These are phyloP conservation scores for Penicillium sp. DNA, from an alignment of 2,329 filamentous ascomycete species.

Conservation along the genomic window DNA sequence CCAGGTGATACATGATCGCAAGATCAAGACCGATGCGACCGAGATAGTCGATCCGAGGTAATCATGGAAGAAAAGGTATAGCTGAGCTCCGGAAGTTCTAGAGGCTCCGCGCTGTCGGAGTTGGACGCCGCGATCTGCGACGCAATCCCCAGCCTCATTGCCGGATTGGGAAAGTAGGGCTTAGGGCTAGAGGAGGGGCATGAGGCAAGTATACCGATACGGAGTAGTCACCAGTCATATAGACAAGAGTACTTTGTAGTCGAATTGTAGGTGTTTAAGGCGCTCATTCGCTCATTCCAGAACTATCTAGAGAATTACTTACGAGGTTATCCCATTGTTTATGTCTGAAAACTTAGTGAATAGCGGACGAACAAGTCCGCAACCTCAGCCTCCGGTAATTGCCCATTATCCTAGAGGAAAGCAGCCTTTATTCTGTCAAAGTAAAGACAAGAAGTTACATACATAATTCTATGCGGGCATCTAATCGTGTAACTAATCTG, in stretches of 20 bases:
- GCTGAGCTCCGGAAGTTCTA: background rate
- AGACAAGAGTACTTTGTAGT: no score
- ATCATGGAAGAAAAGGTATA: constrained; percentile 1
- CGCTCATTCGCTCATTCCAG: no score
- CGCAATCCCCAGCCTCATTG: constrained; percentile 6
- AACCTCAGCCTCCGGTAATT: background rate
- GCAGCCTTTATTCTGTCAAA: background rate
- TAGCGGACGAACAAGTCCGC: no score
- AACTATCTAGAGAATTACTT: no score
- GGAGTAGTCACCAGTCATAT: no score
- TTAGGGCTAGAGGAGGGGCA: constrained; percentile 28
- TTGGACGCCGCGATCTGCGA: constrained; percentile 8
- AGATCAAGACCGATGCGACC: constrained; percentile 29
- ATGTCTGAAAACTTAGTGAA: no score
- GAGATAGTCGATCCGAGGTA: constrained; percentile 9
- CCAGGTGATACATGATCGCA: constrained; percentile 85
- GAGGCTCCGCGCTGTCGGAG: background rate
- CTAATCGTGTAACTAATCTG: no score
- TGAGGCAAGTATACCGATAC: background rate
- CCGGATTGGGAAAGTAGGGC: constrained; percentile 38
- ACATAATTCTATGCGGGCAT: no score
- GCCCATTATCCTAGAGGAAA: background rate
- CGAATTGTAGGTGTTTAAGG: no score
- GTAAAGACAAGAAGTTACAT: background rate
- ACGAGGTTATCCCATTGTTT: no score